phyloP scores from a whole-genome alignment of 768 basidiomycete species.

The Rhodotorula paludigena region DNA sequence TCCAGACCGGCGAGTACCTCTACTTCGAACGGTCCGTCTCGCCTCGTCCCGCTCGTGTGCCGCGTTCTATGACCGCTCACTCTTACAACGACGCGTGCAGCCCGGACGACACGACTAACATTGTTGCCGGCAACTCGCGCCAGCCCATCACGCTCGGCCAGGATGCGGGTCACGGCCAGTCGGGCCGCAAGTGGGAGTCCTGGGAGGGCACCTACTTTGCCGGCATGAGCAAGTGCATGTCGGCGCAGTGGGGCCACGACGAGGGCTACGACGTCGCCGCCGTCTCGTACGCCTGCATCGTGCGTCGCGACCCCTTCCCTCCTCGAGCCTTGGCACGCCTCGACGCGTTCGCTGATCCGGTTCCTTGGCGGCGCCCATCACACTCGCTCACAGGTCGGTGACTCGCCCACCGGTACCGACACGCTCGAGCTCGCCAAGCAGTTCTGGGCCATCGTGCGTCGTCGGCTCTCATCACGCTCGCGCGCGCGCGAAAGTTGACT shows the following conservation, averaged over 20 bases:
- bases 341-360: not conserved
- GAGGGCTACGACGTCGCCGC: conserved; percentile 19
- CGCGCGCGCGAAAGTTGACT: too few species aligned
- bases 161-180: conserved; percentile 26
- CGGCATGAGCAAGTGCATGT: conserved; percentile 19
- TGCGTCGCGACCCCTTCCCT: too few species aligned
- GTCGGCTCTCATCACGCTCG: too few species aligned
- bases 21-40: conserved; percentile 23
- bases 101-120: conserved; percentile 27
- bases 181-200: conserved; percentile 3
- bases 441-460: conserved; percentile 24
- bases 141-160: conserved; percentile 11
- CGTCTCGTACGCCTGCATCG: conserved; percentile 32
- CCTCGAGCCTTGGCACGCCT: not conserved
- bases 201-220: conserved; percentile 10
- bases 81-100: not conserved
- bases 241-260: conserved; percentile 18
- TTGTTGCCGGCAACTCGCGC: conserved; percentile 13
- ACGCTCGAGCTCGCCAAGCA: conserved; percentile 31
- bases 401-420: conserved; percentile 9
- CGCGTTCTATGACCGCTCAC: not conserved
- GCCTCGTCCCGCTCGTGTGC: not conserved
- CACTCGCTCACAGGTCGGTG: conserved; percentile 31
- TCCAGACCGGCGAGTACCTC: conserved; percentile 28
- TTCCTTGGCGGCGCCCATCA: not conserved